Percentiles rank a stretch among this genome's conserved stretches.
phyloP scores from a whole-genome alignment of 352 stramenopile species.

The Pythium volutum region DNA sequence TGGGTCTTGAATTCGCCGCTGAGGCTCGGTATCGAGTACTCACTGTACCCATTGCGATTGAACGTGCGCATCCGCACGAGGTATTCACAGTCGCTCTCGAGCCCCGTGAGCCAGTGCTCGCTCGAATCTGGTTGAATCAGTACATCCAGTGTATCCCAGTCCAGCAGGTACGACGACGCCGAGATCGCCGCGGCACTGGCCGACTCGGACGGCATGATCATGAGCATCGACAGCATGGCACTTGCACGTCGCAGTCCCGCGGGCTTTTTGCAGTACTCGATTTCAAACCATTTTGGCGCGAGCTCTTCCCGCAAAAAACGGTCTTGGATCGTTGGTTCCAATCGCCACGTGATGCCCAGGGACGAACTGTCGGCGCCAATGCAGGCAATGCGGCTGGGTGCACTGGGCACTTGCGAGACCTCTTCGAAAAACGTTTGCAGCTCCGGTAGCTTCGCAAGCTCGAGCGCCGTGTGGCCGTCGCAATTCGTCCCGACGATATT shows the following conservation, averaged over 20 bases:
- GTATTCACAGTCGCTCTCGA: conserved; percentile 58
- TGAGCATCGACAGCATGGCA: conserved; percentile 48
- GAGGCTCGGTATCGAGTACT: conserved; percentile 47
- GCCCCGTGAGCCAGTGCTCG: conserved; percentile 56
- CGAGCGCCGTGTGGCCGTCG: conserved; percentile 35
- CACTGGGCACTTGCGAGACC: conserved; percentile 30
- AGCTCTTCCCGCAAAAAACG: conserved; percentile 32
- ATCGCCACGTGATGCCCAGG: conserved; percentile 55
- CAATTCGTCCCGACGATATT: conserved; percentile 45
- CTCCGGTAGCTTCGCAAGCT: conserved; percentile 39
- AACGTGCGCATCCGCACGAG: conserved; percentile 52
- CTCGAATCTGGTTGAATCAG: conserved; percentile 42
- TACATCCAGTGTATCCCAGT: conserved; percentile 49
- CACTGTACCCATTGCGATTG: conserved; percentile 62
- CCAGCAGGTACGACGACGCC: conserved; percentile 42
- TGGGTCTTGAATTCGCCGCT: conserved; percentile 48
- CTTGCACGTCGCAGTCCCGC: conserved; percentile 39
- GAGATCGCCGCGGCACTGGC: conserved; percentile 23
- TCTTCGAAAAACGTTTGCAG: conserved; percentile 46
- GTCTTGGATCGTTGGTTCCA: conserved; percentile 32
- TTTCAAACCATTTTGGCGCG: conserved; percentile 43
- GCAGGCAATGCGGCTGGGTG: conserved; percentile 36
- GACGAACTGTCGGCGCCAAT: conserved; percentile 50
- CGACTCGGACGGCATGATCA: conserved; percentile 36
- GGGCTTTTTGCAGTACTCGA: conserved; percentile 66